phyloP scores from a whole-genome alignment of 2,329 filamentous ascomycete genomes.

The Claviceps sp. region DNA sequence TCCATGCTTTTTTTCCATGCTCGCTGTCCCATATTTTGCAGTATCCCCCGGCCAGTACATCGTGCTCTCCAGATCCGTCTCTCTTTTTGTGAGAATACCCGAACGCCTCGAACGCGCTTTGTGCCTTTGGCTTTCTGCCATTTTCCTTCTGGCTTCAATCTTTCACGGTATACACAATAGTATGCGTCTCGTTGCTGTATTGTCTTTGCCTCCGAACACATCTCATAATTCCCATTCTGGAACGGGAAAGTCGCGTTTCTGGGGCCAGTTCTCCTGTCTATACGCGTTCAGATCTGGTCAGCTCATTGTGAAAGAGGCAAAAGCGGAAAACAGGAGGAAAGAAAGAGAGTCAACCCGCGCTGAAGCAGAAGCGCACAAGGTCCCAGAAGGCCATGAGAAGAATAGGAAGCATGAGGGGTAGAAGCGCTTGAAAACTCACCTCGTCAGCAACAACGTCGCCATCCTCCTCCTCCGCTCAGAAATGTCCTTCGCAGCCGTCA shows the following conservation, averaged over 20 bases:
- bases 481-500: conserved; percentile 25
- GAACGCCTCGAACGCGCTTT: neutral
- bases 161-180: neutral
- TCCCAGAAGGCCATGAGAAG: too few species aligned
- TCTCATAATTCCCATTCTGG: conserved; percentile 26
- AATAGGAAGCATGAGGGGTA: neutral
- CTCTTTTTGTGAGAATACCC: neutral
- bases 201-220: neutral
- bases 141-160: neutral
- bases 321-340: neutral
- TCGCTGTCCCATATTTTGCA: neutral
- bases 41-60: neutral
- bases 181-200: neutral
- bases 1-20: neutral
- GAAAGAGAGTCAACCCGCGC: neutral
- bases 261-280: conserved; percentile 28
- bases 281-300: conserved; percentile 4
- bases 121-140: neutral
- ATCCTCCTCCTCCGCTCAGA: conserved; percentile 24
- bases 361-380: too few species aligned
- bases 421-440: conserved; percentile 16
- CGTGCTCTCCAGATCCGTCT: neutral
- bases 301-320: neutral
- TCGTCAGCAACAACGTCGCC: conserved; percentile 27
- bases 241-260: conserved; percentile 26